Evolutionary conservation across 2,329 filamentous ascomycete genomes (phyloP).

Genomic region (Alternaria rosae): DNA sequence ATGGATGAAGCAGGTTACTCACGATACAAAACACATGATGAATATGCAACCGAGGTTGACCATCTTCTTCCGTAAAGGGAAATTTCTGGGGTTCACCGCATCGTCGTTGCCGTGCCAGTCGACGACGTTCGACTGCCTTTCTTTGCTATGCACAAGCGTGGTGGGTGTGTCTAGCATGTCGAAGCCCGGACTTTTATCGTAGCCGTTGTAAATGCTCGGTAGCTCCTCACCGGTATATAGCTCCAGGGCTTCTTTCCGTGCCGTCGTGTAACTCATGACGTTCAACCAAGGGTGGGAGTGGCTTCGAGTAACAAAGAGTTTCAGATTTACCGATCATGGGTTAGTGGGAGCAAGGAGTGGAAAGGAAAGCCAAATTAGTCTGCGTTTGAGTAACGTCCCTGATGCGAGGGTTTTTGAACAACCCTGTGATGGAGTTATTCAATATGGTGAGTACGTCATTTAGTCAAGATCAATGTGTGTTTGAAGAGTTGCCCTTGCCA

Average conservation of each 20-base stretch:
- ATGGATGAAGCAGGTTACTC: background rate
- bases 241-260: background rate
- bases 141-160: background rate
- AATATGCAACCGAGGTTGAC: conserved; percentile 37
- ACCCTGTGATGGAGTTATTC: background rate
- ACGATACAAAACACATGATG: conserved; percentile 28
- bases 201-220: background rate
- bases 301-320: background rate
- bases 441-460: background rate
- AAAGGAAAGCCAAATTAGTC: background rate
- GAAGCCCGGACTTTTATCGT: background rate
- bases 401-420: background rate
- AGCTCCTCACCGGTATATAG: background rate
- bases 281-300: background rate
- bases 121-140: conserved; percentile 10
- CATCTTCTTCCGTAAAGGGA: conserved; percentile 28
- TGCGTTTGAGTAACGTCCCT: background rate
- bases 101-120: conserved; percentile 27
- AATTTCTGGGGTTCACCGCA: conserved; percentile 42
- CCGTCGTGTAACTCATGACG: background rate
- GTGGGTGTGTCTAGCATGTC: background rate
- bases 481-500: background rate
- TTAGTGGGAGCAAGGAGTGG: background rate
- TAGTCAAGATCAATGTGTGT: background rate
- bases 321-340: background rate